Conservation (phyloP, 2,329 filamentous ascomycete genomes). For the Penicillium griseofulvum region DNA sequence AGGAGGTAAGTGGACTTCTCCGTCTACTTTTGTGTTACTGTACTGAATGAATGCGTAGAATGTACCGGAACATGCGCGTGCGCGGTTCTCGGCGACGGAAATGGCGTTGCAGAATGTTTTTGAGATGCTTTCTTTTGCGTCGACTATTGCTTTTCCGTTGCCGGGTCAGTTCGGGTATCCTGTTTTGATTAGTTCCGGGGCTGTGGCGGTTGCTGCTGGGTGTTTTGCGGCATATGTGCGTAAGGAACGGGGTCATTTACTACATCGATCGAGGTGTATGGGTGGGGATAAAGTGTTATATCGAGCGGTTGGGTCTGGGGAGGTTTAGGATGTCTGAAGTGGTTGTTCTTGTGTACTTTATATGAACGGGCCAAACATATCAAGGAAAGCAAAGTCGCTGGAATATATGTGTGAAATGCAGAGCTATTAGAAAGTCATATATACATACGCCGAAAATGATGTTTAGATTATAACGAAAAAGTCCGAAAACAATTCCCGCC, state of each 20-base stretch:
- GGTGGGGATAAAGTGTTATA: conserved; percentile 18
- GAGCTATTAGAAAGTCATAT: neutral
- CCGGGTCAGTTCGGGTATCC: conserved; percentile 67
- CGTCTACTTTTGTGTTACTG: neutral
- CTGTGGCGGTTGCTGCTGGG: conserved; percentile 29
- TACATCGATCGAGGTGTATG: conserved; percentile 44
- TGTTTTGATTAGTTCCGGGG: conserved; percentile 54
- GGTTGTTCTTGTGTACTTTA: neutral
- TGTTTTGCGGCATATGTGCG: conserved; percentile 58
- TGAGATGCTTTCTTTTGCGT: conserved; percentile 64
- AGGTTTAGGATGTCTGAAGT: neutral
- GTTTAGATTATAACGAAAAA: conserved; percentile 34
- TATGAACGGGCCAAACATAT: neutral
- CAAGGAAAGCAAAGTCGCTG: neutral
- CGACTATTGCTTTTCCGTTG: conserved; percentile 62
- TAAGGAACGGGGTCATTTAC: conserved; percentile 57
- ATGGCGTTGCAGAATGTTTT: conserved; percentile 67
- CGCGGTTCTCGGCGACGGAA: conserved; percentile 67
- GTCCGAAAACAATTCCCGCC: conserved; percentile 34
- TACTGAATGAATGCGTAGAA: conserved; percentile 40
- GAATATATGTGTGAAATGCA: neutral
- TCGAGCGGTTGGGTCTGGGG: neutral
- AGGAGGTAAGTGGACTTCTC: conserved; percentile 49
- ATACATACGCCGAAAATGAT: neutral
- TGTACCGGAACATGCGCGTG: conserved; percentile 57